These are phyloP conservation scores for Ceratobasidium sp. DNA, from an alignment of 1,284 basidiomycete genomes.

Conservation along the genomic window DNA sequence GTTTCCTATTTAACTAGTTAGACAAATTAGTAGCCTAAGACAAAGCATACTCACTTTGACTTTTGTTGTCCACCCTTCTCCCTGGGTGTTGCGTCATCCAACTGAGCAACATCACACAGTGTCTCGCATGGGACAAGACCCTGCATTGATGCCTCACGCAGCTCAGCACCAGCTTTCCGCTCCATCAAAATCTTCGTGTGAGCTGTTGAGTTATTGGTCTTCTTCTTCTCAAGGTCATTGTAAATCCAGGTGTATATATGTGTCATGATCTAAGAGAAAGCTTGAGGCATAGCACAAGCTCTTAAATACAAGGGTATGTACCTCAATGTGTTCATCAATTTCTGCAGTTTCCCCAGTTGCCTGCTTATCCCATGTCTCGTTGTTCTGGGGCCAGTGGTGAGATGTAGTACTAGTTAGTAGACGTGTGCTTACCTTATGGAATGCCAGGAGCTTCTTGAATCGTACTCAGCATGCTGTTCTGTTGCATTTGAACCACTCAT, in stretches of 20 bases:
- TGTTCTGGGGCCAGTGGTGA: neutral
- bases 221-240: neutral
- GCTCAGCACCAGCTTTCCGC: neutral
- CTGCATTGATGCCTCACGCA: neutral
- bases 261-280: constrained; percentile 2
- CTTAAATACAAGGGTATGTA: neutral
- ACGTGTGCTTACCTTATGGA: neutral
- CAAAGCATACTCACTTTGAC: neutral
- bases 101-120: neutral
- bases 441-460: neutral
- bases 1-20: neutral
- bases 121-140: neutral
- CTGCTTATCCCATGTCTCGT: neutral
- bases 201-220: neutral
- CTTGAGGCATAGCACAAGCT: neutral
- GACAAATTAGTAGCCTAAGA: neutral
- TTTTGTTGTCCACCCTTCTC: neutral
- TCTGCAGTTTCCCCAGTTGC: neutral
- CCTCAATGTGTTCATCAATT: neutral
- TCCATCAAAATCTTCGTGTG: neutral
- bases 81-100: neutral
- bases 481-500: neutral
- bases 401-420: neutral
- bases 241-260: neutral
- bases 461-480: neutral